Percentiles rank a stretch among this genome's conserved stretches.
phyloP scores from a whole-genome alignment of 2,329 filamentous ascomycete species.

The Lachnellula hyalina region DNA sequence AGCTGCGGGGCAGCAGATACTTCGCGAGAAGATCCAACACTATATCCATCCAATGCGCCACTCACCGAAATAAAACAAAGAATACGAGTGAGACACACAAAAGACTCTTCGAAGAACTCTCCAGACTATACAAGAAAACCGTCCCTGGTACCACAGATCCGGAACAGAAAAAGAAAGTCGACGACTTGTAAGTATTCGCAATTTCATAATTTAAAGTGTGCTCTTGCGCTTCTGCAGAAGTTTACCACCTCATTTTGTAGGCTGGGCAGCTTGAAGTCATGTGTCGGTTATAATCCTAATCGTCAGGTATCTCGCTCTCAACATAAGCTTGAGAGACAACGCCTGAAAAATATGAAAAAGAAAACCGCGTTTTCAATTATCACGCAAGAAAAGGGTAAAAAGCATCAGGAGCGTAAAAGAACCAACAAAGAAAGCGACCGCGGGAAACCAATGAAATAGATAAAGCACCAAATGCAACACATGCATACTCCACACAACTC shows the following conservation, averaged over 20 bases:
- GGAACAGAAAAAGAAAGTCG: constrained; percentile 49
- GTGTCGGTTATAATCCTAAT: neutral
- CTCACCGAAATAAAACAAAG: constrained; percentile 20
- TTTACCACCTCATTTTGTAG: neutral
- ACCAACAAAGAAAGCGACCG: neutral
- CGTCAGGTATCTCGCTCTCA: neutral
- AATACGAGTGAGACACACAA: constrained; percentile 27
- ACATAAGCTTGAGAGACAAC: neutral
- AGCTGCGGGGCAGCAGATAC: constrained; percentile 23
- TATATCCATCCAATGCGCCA: constrained; percentile 29
- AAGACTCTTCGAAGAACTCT: constrained; percentile 27
- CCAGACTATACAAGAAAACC: constrained; percentile 21
- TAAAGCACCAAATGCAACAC: neutral
- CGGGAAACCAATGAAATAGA: neutral
- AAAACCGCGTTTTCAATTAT: too few relatives aligned
- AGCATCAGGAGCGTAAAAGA: neutral
- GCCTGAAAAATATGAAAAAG: neutral
- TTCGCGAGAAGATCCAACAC: constrained; percentile 26
- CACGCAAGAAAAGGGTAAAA: neutral
- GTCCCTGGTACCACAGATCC: constrained; percentile 35
- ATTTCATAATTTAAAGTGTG: neutral
- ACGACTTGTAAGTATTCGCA: constrained; percentile 31
- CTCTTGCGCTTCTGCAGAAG: neutral
- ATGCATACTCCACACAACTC: neutral
- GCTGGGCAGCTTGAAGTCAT: neutral